These are phyloP conservation scores for Trametes polyzona DNA, from an alignment of 1,284 basidiomycete genomes.

Conservation along the genomic window DNA sequence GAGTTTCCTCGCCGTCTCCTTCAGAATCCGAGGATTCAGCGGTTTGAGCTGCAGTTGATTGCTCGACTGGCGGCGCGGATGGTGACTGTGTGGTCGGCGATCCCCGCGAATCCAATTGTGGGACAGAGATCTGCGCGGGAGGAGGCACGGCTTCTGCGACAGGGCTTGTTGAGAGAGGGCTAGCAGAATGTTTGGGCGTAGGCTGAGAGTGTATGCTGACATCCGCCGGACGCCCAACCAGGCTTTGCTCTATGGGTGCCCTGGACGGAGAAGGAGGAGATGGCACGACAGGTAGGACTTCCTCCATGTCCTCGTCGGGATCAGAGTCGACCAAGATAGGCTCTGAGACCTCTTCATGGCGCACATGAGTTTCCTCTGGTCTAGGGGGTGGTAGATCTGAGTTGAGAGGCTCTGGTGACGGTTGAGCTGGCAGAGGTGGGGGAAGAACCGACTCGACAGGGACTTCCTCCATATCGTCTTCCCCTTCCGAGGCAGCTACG, in stretches of 20 bases:
- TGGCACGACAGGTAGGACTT: conserved; percentile 52
- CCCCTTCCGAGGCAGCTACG: conserved; percentile 27
- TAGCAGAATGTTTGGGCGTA: not conserved
- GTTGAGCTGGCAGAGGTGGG: not conserved
- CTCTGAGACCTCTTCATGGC: not conserved
- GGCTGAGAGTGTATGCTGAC: not conserved
- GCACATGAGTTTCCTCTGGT: not conserved
- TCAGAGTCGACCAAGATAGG: conserved; percentile 12
- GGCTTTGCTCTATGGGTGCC: not conserved
- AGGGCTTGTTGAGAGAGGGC: not conserved
- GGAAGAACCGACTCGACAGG: not conserved
- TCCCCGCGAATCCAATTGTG: too few species aligned
- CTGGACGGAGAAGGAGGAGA: conserved; percentile 40
- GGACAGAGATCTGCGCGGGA: too few species aligned
- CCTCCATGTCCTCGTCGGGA: conserved; percentile 30
- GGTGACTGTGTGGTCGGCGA: too few species aligned
- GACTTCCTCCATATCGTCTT: conserved; percentile 54
- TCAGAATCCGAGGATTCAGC: conserved; percentile 14
- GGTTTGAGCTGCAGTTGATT: not conserved
- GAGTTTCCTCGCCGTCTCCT: conserved; percentile 27
- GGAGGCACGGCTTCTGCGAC: not conserved
- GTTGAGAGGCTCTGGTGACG: not conserved
- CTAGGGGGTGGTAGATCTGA: not conserved
- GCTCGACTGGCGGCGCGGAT: not conserved
- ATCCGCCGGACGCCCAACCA: not conserved